Percentiles rank a stretch among this genome's conserved stretches.
Conservation (phyloP, 805 yeast species). For the Huiozyma naganishii region DNA sequence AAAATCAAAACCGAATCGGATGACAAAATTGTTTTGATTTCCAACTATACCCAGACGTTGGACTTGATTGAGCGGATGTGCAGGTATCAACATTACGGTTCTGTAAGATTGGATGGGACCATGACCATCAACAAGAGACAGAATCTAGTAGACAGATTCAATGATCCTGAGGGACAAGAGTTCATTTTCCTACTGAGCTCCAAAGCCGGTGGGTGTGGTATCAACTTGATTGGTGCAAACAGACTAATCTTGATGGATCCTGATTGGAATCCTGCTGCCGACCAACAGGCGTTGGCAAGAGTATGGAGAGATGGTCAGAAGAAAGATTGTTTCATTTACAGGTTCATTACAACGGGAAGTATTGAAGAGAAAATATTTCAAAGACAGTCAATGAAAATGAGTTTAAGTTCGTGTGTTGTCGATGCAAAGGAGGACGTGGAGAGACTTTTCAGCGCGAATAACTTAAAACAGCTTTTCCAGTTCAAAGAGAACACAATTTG, state of each 20-base stretch:
- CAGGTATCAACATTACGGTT: constrained; percentile 61
- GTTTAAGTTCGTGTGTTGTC: constrained; percentile 89
- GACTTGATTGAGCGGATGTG: constrained; percentile 87
- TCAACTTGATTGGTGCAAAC: constrained; percentile 92
- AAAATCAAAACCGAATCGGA: constrained; percentile 71
- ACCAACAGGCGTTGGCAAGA: constrained; percentile 94
- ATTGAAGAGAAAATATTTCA: constrained; percentile 95
- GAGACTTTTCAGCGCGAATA: constrained; percentile 76
- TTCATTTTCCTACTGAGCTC: constrained; percentile 84
- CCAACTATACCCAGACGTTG: constrained; percentile 89
- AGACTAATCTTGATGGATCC: constrained; percentile 78
- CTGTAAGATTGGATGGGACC: constrained; percentile 81
- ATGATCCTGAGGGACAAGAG: constrained; percentile 77
- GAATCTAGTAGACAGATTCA: constrained; percentile 80
- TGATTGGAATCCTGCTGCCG: constrained; percentile 98
- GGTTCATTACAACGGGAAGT: constrained; percentile 89
- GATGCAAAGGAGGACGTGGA: constrained; percentile 95
- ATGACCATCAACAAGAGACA: constrained; percentile 88
- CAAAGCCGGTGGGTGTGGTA: constrained; percentile 98
- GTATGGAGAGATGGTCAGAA: constrained; percentile 99
- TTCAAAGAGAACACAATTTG: constrained; percentile 58
- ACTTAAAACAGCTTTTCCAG: constrained; percentile 62
- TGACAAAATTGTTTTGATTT: constrained; percentile 89
- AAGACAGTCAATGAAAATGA: constrained; percentile 88
- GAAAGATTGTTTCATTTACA: constrained; percentile 88